Evolutionary conservation across 2,329 filamentous ascomycete genomes (phyloP), one percentile per base, ranked within the genome.

Genomic region (Emergomyces orientalis): DNA sequence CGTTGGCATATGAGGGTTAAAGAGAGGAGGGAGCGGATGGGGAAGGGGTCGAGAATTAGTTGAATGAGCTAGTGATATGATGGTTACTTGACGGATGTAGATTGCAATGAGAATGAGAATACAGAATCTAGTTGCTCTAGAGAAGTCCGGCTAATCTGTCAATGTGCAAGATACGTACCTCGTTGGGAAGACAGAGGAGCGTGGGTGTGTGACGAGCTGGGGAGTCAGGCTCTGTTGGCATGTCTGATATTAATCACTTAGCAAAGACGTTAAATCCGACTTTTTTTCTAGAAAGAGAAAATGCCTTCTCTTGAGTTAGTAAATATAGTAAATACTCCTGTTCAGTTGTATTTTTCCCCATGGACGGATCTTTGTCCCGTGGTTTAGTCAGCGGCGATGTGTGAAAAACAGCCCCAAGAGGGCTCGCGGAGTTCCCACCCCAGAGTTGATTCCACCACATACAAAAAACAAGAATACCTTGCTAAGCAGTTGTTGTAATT

Each of bases 1-100:
- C 84, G 86, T 37, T 80, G 84, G 61, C 82, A 88, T 62, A 87
- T 79, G 55, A 80, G 70, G 51, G 84, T 80, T 62, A 88, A 70
- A 17, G 79, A 79, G 34, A 90, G 78, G 58, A 87, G 78, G n/a
- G 77, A 71, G 61, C 74, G 74, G 6, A 82, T 82, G 22, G 47
- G 37, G 30, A 61, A 30, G n/a, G n/a, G 59, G 4, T 52, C 37
- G 37, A 61, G 49, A 25, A 61, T 55, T 41, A 14, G 37, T 37
- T 37, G 30, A n/a, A 61, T 32, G 47, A 61, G 37, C 59, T 61
- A 14, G 34, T 14, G 9, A 47, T 49, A 49, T 22, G 14, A 37
- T 51, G 9, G 43, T 60, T 60, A 51, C 11, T 30, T 57, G 34
- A 57, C 7, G 6, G 11, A 43, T n/a, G 32, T 56, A 56, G 19